Base-by-base conservation (phyloP, 129 eudicot genomes). In the Gnaphalium uliginosum region DNA sequence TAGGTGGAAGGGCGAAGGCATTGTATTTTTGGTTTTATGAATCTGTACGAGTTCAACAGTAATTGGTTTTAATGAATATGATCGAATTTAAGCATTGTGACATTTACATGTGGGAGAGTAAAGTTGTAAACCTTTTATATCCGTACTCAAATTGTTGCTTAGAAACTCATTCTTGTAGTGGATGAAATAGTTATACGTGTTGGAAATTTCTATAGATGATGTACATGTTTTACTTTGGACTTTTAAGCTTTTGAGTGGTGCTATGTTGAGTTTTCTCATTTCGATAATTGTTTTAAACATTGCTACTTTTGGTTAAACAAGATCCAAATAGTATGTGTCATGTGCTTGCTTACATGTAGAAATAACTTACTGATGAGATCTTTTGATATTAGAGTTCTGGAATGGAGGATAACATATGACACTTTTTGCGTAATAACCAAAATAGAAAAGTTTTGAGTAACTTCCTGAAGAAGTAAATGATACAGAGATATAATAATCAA, bases 61-160 rank as follows among this genome's bases (percentile, higher is more conserved):
- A 68, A 51, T 14, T 35, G 78, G 54, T 32, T 23, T 18, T 39
- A 19, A 32, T 56, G 35, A 43, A 43, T 13, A 0, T 43, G 25
- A 32, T 54, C 30, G 14, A 35, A 37, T 23, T 50, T 50, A 30
- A 75, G 53, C 23, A 51, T 14, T 35, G 14, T 53, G 39, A 50
- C 21, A 33, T 14, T 27, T 35, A 33, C 25, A 23, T 35, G 37
- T 57, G 68, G 57, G 77, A 33, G 68, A 22, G 35, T 37, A 25
- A 37, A 35, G 53, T 72, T 11, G 5, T 43, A 14, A 13, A 11
- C 18, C 8, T 11, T 43, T 43, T 43, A 43, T 43, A 21, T 39
- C 56, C 66, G 21, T 72, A 7, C 26, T 15, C 53, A 50, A 61
- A 75, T 63, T 61, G 29, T 54, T 64, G 72, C 61, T 18, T 74